phyloP scores from a whole-genome alignment of 495 filamentous ascomycete genomes.

The Aspergillus diversus region DNA sequence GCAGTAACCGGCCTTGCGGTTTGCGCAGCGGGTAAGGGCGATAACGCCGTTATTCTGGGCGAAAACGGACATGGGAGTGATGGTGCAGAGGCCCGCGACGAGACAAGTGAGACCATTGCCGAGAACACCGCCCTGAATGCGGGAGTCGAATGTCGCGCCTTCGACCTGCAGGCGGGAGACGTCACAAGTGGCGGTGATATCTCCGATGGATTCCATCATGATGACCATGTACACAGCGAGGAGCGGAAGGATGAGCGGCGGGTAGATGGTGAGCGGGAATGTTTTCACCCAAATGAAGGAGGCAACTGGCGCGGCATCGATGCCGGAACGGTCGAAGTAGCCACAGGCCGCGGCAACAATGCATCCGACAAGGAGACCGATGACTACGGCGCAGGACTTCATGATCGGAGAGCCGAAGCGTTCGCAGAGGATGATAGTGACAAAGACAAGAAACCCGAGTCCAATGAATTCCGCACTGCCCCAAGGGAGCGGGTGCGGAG shows the following conservation, averaged over 20 bases:
- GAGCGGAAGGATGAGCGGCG: constrained; percentile 80
- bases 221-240: constrained; percentile 87
- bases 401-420: constrained; percentile 81
- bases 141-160: constrained; percentile 78
- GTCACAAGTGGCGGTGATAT: constrained; percentile 64
- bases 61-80: constrained; percentile 79
- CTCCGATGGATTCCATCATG: constrained; percentile 87
- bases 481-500: constrained; percentile 85
- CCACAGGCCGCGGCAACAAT: constrained; percentile 84
- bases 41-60: constrained; percentile 96
- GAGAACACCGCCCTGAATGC: constrained; percentile 84
- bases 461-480: constrained; percentile 86
- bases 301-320: constrained; percentile 70
- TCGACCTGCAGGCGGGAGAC: constrained; percentile 85
- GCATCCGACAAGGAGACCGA: constrained; percentile 83
- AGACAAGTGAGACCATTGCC: constrained; percentile 80
- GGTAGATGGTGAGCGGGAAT: constrained; percentile 80
- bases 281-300: constrained; percentile 93
- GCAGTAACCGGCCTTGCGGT: constrained; percentile 80
- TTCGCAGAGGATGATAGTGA: constrained; percentile 87
- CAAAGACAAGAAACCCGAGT: constrained; percentile 85
- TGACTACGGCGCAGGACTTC: constrained; percentile 74
- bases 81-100: constrained; percentile 79
- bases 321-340: constrained; percentile 75
- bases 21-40: constrained; percentile 84